phyloP scores from a whole-genome alignment of 2,329 filamentous ascomycete species.

The Metarhizium brunneum region DNA sequence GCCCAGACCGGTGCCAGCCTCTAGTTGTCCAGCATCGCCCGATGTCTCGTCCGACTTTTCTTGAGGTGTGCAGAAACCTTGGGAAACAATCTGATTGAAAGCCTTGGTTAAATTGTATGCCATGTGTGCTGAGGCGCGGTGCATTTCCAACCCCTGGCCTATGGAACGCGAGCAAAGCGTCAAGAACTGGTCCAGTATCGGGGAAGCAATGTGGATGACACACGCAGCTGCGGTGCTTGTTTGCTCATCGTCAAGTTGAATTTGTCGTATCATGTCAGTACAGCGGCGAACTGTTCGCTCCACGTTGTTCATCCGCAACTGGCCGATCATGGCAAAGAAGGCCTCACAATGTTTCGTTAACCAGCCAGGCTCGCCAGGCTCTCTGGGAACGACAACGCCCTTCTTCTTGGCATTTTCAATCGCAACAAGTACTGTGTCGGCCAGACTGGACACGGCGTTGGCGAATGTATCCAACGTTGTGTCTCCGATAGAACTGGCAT shows the following conservation, averaged over 20 bases:
- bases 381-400: slow-evolving; percentile 29
- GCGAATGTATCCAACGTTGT: slow-evolving; percentile 38
- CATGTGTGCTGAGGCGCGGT: slow-evolving; percentile 64
- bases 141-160: slow-evolving; percentile 50
- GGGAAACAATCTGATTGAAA: slow-evolving; percentile 68
- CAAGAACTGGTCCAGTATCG: slow-evolving; percentile 68
- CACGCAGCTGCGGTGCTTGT: slow-evolving; percentile 21
- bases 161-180: slow-evolving; percentile 50
- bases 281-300: slow-evolving; percentile 29
- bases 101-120: slow-evolving; percentile 66
- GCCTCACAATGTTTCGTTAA: slow-evolving; percentile 35
- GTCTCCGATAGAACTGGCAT: slow-evolving; percentile 5
- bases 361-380: slow-evolving; percentile 27
- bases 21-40: slow-evolving; percentile 67
- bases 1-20: slow-evolving; percentile 86
- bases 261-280: slow-evolving; percentile 24
- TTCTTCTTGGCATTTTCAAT: slow-evolving; percentile 62
- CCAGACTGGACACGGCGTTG: slow-evolving; percentile 49
- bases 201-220: slow-evolving; percentile 32
- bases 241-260: slow-evolving; percentile 19
- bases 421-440: slow-evolving; percentile 69
- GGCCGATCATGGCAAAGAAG: slow-evolving; percentile 43
- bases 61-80: slow-evolving; percentile 86
- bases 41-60: slow-evolving; percentile 67
- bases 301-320: slow-evolving; percentile 51